Evolutionary conservation across 768 basidiomycete genomes (phyloP), one percentile per base, ranked within the genome.

Genomic region (Russula sp.): DNA sequence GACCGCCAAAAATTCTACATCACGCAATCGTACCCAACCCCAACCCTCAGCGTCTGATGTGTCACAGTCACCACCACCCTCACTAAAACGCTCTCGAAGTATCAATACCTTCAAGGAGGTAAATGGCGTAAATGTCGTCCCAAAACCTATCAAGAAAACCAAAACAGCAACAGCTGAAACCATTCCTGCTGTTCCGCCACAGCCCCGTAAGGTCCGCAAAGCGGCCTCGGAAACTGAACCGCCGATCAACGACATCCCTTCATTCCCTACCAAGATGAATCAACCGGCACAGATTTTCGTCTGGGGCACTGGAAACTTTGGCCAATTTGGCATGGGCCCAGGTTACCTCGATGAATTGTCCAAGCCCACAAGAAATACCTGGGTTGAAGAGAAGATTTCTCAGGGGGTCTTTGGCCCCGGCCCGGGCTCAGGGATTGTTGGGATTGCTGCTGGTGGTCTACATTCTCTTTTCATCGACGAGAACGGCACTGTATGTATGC

Each of bases 241-340:
- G 34, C 55, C 59, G 5, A 59, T 87, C 70, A 89, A 87, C 67
- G 76, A 83, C 8, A 77, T 92, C 4, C 90, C 88, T 16, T 74
- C 77, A 7, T 79, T 84, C 34, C 82, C 83, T 9, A 70, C 77
- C 52, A 81, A 82, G 60, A 68, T 77, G 50, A 81, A 85, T 49
- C 93, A 92, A 20, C 79, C 86, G 39, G 80, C 84, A 14, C 80
- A 87, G 47, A 78, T 94, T 18, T 96, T 94, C 66, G 87, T 83
- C 8, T 98, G 91, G 84, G 96, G 96, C 7, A 86, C 88, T 11
- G 94, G 94, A 32, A 94, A 96, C 74, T 93, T 94, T 76, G 95
- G 94, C 35, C 95, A 98, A 74, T 89, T 97, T 70, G 97, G 95
- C 37, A 83, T 96, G 78, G 96, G 96, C 42, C 84, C 85, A 4